Conservation (phyloP, 495 filamentous ascomycete species). For the Penicillium lividum region DNA sequence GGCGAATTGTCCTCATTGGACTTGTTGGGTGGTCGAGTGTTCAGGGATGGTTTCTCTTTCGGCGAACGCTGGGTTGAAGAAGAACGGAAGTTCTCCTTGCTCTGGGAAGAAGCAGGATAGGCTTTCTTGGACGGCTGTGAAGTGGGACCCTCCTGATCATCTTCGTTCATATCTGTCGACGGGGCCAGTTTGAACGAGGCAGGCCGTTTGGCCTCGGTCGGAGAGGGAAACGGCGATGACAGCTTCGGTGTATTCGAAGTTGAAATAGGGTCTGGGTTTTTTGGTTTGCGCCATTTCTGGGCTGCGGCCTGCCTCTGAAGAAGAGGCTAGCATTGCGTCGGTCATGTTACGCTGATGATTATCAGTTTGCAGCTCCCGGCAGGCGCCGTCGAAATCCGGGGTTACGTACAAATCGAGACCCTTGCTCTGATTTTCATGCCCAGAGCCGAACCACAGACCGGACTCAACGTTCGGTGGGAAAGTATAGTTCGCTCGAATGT, state of each 20-base stretch:
- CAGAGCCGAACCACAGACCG: not conserved
- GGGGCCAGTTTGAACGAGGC: constrained; percentile 20
- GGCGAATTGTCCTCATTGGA: constrained; percentile 26
- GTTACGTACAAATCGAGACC: constrained; percentile 22
- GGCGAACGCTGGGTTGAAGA: constrained; percentile 26
- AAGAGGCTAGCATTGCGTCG: constrained; percentile 22
- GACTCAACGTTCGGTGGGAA: constrained; percentile 4
- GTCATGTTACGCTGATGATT: constrained; percentile 28
- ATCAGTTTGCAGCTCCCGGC: constrained; percentile 22
- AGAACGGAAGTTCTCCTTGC: constrained; percentile 26
- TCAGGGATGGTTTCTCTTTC: constrained; percentile 28
- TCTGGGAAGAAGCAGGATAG: constrained; percentile 1
- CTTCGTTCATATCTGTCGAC: constrained; percentile 10
- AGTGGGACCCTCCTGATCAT: constrained; percentile 8
- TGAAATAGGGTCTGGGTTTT: constrained; percentile 26
- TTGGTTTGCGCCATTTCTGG: constrained; percentile 23
- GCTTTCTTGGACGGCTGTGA: constrained; percentile 7
- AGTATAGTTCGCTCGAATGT: constrained; percentile 17
- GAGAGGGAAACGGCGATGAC: constrained; percentile 38
- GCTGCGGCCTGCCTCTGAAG: constrained; percentile 24
- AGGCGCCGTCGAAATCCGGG: constrained; percentile 2
- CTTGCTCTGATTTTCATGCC: constrained; percentile 20
- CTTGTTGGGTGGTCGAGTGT: constrained; percentile 31
- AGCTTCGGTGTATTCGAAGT: constrained; percentile 28
- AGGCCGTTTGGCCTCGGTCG: constrained; percentile 31